Evolutionary conservation across 176 grass and related monocot genomes (phyloP), one percentile per base, ranked within the genome.

Genomic region (Oryza nivara): DNA sequence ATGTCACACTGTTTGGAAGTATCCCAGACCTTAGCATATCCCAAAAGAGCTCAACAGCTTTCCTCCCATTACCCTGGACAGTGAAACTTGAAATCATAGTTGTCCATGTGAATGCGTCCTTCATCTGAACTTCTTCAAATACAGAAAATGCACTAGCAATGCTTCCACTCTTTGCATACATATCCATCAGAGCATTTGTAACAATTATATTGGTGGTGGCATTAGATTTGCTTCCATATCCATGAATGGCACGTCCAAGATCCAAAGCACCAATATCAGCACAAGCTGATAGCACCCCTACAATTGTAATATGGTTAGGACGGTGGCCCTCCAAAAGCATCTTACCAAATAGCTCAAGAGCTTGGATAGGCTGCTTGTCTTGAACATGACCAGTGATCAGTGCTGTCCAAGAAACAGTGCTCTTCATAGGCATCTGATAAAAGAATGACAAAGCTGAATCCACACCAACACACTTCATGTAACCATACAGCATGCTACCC

Each of bases 51-150:
- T 94, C 68, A 81, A 91, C 65, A 71, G 86, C 89, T 58, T 77
- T 83, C 49, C 16, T 64, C 41, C 89, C 92, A 63, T 87, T 49
- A 7, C 89, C 92, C 74, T 94, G 92, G 75, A 86, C 86, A 12
- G 92, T 88, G 74, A 84, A 94, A 46, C 86, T 80, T 8, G 84
- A 89, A 7, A 94, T 94, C 87, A 94, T 91, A 5, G 86, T 94
- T 10, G 92, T 94, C 86, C 89, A 94, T 11, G 92, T 89, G 75
- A 89, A 94, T 38, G 88, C 49, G 45, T 94, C 89, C 92, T 94
- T 94, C 10, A 46, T 13, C 0, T n/a, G 68, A 12, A 80, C 79
- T 73, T 85, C 86, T 75, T 89, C n/a, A 2, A 94, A 94, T 3
- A 91, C 58, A 0, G 68, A 74, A 82, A 87, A 79, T 7, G 92